phyloP scores from a whole-genome alignment of 2,329 filamentous ascomycete species.

The Dothideomycetes sp. region DNA sequence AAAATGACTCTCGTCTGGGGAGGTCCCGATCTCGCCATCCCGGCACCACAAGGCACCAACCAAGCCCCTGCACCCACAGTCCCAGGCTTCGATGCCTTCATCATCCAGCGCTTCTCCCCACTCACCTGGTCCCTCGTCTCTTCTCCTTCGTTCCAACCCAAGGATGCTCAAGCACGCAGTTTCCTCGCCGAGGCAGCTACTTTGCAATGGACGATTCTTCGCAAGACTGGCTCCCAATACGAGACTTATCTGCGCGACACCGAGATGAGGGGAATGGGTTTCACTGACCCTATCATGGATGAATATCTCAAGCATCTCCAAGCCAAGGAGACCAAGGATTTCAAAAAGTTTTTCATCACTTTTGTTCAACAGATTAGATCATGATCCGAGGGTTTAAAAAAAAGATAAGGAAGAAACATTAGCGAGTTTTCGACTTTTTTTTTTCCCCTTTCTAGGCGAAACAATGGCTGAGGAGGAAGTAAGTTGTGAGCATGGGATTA shows the following conservation, averaged over 20 bases:
- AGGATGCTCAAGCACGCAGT: conserved; percentile 80
- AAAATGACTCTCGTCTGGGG: conserved; percentile 87
- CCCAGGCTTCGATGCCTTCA: conserved; percentile 84
- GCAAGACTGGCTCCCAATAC: conserved; percentile 79
- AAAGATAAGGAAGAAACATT: no score
- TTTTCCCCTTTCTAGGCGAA: no score
- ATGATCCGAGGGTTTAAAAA: conserved; percentile 2
- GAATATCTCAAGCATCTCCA: conserved; percentile 52
- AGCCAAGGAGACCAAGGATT: conserved; percentile 33
- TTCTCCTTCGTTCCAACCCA: conserved; percentile 68
- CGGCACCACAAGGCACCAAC: conserved; percentile 42
- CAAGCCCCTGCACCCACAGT: conserved; percentile 47
- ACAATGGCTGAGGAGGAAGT: no score
- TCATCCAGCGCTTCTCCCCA: conserved; percentile 79
- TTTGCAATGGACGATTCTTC: conserved; percentile 81
- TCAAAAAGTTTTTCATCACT: conserved; percentile 36
- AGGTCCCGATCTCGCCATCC: conserved; percentile 59
- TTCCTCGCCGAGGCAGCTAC: conserved; percentile 80
- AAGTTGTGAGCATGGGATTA: no score
- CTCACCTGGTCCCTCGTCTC: conserved; percentile 83
- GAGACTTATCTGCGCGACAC: conserved; percentile 56
- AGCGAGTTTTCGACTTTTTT: no score
- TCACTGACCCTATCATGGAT: conserved; percentile 55
- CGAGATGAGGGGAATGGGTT: conserved; percentile 57
- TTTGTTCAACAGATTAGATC: conserved; percentile 31